Conservation (phyloP, 2,329 filamentous ascomycete species). For the Scolecobasidium constrictum region DNA sequence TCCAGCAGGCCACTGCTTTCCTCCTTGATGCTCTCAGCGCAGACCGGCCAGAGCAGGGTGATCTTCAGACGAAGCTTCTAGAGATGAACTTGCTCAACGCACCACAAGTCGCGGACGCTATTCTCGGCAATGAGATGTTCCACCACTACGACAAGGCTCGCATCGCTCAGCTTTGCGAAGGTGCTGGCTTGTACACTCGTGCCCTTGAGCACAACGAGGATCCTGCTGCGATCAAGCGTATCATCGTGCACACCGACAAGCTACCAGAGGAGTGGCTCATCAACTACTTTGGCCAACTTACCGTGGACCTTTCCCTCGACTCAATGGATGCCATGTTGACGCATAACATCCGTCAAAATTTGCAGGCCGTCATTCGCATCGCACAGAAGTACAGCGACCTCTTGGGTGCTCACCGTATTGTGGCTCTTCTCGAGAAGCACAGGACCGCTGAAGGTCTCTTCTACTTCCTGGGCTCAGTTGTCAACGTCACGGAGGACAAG, state of each 20-base stretch:
- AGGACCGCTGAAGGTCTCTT: slow-evolving; percentile 93
- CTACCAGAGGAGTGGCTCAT: slow-evolving; percentile 86
- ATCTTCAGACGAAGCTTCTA: slow-evolving; percentile 84
- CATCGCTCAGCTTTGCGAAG: slow-evolving; percentile 84
- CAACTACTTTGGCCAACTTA: slow-evolving; percentile 86
- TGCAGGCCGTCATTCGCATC: slow-evolving; percentile 88
- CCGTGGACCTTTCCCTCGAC: slow-evolving; percentile 88
- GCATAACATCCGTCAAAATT: slow-evolving; percentile 90
- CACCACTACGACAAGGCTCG: slow-evolving; percentile 88
- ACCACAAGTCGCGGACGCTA: slow-evolving; percentile 94
- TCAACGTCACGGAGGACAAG: slow-evolving; percentile 89
- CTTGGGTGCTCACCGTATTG: slow-evolving; percentile 74
- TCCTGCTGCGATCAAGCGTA: slow-evolving; percentile 78
- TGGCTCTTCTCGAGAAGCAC: slow-evolving; percentile 95
- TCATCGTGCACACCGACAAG: slow-evolving; percentile 75
- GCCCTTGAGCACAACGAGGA: slow-evolving; percentile 95
- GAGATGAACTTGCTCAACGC: slow-evolving; percentile 98
- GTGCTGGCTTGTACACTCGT: slow-evolving; percentile 60
- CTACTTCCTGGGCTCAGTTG: slow-evolving; percentile 96
- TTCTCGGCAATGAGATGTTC: slow-evolving; percentile 97
- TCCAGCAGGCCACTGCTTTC: slow-evolving; percentile 97
- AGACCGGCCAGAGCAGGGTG: slow-evolving; percentile 86
- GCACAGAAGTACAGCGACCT: slow-evolving; percentile 97
- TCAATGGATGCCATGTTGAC: slow-evolving; percentile 96
- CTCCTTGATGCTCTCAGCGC: slow-evolving; percentile 89